phyloP scores from a whole-genome alignment of 805 yeast species.

The Starmerella powellii region DNA sequence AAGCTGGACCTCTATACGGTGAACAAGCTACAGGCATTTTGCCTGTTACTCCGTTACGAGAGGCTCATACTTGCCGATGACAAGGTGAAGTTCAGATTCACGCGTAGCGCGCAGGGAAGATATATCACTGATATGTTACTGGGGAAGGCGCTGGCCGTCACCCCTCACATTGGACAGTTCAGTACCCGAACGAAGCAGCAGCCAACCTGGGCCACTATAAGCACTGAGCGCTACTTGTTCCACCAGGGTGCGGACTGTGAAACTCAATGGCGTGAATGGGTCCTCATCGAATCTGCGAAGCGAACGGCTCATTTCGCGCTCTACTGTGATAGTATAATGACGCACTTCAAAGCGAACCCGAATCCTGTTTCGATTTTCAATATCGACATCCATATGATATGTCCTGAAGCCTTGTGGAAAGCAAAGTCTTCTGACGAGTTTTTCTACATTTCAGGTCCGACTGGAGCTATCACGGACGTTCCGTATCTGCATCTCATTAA shows the following conservation, averaged over 20 bases:
- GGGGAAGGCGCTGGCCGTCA: constrained; percentile 19
- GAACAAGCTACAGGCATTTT: constrained; percentile 26
- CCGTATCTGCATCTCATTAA: constrained; percentile 27
- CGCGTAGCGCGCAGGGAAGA: constrained; percentile 15
- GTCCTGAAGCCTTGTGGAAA: constrained; percentile 25
- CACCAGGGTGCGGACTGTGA: constrained; percentile 24
- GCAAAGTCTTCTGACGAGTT: constrained; percentile 24
- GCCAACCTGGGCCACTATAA: constrained; percentile 24
- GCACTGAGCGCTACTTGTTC: constrained; percentile 23
- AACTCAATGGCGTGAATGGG: constrained; percentile 39
- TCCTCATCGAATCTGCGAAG: constrained; percentile 36
- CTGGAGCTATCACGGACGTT: constrained; percentile 19
- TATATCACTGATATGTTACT: constrained; percentile 23
- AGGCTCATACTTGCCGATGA: constrained; percentile 21
- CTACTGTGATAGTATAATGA: constrained; percentile 24
- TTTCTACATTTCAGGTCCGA: constrained; percentile 22
- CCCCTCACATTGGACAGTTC: constrained; percentile 18
- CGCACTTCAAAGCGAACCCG: constrained; percentile 10
- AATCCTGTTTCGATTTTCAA: constrained; percentile 24
- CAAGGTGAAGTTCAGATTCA: constrained; percentile 5
- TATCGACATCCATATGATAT: constrained; percentile 26
- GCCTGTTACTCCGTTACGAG: constrained; percentile 25
- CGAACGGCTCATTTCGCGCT: constrained; percentile 24
- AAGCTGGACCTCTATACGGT: constrained; percentile 16
- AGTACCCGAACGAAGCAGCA: constrained; percentile 7